Evolutionary conservation across 345 rosid species (phyloP).

Genomic region (Populus simonii): DNA sequence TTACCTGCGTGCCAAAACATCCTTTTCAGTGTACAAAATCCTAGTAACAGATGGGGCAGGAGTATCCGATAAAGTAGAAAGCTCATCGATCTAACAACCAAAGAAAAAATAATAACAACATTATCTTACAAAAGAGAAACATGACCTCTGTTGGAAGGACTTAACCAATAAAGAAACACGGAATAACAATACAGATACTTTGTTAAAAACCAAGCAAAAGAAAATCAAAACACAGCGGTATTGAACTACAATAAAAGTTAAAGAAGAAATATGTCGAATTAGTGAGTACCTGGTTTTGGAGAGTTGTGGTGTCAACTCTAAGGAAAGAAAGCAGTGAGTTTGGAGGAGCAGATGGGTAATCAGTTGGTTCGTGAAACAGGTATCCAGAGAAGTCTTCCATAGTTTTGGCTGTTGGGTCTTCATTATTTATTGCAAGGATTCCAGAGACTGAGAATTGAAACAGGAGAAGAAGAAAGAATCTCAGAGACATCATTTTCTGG

Average conservation of each 20-base stretch:
- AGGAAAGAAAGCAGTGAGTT: constrained; percentile 44
- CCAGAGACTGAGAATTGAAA: constrained; percentile 25
- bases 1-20: constrained; percentile 81
- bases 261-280: neutral
- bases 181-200: neutral
- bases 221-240: neutral
- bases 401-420: constrained; percentile 54
- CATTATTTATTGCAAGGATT: constrained; percentile 38
- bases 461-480: constrained; percentile 21
- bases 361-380: constrained; percentile 55
- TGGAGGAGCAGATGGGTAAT: constrained; percentile 19
- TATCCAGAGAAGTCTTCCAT: constrained; percentile 91
- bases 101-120: neutral
- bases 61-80: constrained; percentile 74
- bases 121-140: neutral
- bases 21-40: constrained; percentile 73
- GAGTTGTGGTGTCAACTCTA: constrained; percentile 48
- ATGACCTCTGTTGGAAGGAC: neutral
- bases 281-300: constrained; percentile 59
- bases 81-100: constrained; percentile 67
- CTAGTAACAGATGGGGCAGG: constrained; percentile 89
- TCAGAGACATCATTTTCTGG: constrained; percentile 22
- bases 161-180: neutral
- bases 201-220: neutral
- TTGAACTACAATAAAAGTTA: neutral